Percentiles rank a stretch among this genome's conserved stretches.
Conservation (phyloP, 352 stramenopile species). For the Phytophthora pseudosyringae region DNA sequence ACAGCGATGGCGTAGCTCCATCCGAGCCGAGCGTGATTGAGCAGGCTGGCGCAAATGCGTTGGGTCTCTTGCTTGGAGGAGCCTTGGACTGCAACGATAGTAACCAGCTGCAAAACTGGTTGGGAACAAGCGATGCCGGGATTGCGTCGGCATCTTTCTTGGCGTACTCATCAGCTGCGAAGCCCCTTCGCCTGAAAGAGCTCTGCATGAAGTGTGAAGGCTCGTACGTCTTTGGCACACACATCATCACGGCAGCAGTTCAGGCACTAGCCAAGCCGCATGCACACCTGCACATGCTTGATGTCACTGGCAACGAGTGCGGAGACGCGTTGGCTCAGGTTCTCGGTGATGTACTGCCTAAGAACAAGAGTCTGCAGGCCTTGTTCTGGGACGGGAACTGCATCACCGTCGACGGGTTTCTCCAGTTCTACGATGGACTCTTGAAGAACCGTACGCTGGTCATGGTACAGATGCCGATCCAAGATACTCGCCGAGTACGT, state of each 20-base stretch:
- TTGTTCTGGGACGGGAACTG: constrained; percentile 85
- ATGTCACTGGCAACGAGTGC: constrained; percentile 78
- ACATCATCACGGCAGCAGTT: constrained; percentile 54
- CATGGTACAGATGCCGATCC: constrained; percentile 81
- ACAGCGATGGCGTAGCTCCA: constrained; percentile 12
- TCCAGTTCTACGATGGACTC: constrained; percentile 67
- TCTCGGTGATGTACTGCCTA: constrained; percentile 53
- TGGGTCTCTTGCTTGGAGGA: constrained; percentile 51
- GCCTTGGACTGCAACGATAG: constrained; percentile 25
- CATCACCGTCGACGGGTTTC: constrained; percentile 74
- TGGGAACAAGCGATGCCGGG: constrained; percentile 20
- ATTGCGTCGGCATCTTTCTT: constrained; percentile 20
- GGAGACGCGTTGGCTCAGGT: constrained; percentile 61
- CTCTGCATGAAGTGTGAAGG: constrained; percentile 62
- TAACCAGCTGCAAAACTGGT: constrained; percentile 23
- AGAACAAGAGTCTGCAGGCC: constrained; percentile 63
- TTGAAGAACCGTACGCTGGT: constrained; percentile 63
- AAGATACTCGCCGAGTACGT: constrained; percentile 73
- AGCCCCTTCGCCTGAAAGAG: constrained; percentile 55
- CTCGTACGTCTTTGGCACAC: constrained; percentile 57
- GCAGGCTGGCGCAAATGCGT: constrained; percentile 45
- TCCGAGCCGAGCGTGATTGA: constrained; percentile 39
- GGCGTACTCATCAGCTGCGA: constrained; percentile 20
- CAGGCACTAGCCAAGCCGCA: constrained; percentile 50
- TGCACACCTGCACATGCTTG: constrained; percentile 63